Evolutionary conservation across 2,329 filamentous ascomycete genomes (phyloP).

Genomic region (Coniochaeta sp.): DNA sequence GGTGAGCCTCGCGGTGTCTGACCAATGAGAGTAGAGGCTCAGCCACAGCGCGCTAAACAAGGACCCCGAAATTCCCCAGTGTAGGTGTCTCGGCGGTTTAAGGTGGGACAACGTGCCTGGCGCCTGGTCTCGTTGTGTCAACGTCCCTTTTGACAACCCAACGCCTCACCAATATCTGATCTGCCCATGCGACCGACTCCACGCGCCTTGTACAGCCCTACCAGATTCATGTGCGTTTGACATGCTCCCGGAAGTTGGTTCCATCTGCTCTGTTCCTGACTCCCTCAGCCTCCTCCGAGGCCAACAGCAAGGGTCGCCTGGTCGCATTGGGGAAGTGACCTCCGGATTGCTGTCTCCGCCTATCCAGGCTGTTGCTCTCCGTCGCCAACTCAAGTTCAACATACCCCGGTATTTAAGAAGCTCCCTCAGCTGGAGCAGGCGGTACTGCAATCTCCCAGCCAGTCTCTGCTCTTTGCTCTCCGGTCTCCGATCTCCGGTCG

Average conservation of each 20-base stretch:
- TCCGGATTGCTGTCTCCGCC: too few species aligned
- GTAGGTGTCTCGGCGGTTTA: too few species aligned
- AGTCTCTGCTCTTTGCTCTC: neutral
- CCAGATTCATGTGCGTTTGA: neutral
- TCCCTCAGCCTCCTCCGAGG: neutral
- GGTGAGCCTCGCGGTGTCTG: conserved; percentile 1
- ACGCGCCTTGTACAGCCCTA: neutral
- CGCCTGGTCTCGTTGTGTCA: too few species aligned
- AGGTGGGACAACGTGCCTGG: too few species aligned
- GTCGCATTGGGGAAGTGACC: too few species aligned
- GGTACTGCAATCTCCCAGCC: neutral
- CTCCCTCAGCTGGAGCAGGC: too few species aligned
- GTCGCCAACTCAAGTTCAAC: too few species aligned
- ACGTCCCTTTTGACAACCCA: neutral
- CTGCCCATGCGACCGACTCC: neutral
- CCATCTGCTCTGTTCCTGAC: neutral
- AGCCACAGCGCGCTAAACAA: neutral
- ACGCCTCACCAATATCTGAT: neutral
- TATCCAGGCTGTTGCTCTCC: too few species aligned
- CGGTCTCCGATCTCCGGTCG: neutral
- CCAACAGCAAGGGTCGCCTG: neutral
- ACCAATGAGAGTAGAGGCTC: neutral
- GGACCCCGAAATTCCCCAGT: too few species aligned
- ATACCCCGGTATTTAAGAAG: too few species aligned
- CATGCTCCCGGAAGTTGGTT: neutral